Evolutionary conservation across 768 basidiomycete genomes (phyloP).

Genomic region (Boletus huronensis): DNA sequence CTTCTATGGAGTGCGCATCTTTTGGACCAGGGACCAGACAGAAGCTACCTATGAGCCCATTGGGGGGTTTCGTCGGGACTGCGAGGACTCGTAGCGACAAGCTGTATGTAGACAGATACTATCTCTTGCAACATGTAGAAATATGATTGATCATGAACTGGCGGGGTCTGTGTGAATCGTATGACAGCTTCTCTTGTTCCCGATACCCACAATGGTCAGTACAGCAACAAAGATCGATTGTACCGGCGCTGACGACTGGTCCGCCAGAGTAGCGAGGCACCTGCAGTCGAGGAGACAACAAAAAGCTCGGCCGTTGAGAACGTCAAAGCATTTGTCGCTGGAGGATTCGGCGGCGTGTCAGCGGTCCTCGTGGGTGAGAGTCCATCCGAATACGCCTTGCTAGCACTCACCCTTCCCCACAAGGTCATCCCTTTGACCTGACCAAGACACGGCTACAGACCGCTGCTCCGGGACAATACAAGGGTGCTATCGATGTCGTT

Average conservation of each 20-base stretch:
- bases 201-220: constrained; percentile 27
- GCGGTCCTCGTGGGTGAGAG: constrained; percentile 85
- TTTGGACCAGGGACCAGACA: constrained; percentile 73
- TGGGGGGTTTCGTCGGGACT: constrained; percentile 70
- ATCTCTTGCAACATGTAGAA: constrained; percentile 13
- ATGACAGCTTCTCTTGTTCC: constrained; percentile 21
- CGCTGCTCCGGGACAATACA: constrained; percentile 83
- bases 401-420: constrained; percentile 10
- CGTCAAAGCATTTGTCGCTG: constrained; percentile 86
- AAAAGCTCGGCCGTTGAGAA: constrained; percentile 36
- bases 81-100: constrained; percentile 32
- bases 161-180: constrained; percentile 25
- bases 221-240: not conserved
- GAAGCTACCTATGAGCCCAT: constrained; percentile 90
- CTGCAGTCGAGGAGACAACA: constrained; percentile 15
- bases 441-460: constrained; percentile 97
- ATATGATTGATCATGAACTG: constrained; percentile 3
- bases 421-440: constrained; percentile 96
- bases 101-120: constrained; percentile 15
- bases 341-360: constrained; percentile 86
- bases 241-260: constrained; percentile 6
- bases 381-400: not conserved
- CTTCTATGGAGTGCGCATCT: constrained; percentile 64
- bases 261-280: constrained; percentile 25
- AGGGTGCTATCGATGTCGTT: constrained; percentile 90